These are phyloP conservation scores for Claviceps citrina DNA, from an alignment of 2,329 filamentous ascomycete genomes.

Conservation along the genomic window DNA sequence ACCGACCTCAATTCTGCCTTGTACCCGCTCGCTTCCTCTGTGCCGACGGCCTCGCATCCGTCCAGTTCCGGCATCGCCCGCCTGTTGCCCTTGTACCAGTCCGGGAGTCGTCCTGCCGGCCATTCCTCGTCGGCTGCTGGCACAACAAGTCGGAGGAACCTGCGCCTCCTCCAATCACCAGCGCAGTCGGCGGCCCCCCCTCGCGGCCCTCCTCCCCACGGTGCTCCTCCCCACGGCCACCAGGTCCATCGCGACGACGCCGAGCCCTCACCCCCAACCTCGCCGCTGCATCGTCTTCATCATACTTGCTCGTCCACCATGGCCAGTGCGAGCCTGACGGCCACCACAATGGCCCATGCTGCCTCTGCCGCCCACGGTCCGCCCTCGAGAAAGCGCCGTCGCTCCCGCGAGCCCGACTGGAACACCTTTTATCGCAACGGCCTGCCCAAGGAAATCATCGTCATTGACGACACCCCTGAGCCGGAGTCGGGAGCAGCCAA, in stretches of 20 bases:
- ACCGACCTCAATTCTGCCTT: slow-evolving; percentile 14
- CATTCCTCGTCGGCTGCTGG: slow-evolving; percentile 22
- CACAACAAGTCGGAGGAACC: slow-evolving; percentile 11
- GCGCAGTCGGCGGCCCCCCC: slow-evolving; percentile 17
- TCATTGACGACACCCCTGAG: slow-evolving; percentile 62
- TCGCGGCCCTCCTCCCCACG: too few relatives aligned
- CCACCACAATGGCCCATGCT: slow-evolving; percentile 3
- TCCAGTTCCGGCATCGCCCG: slow-evolving; percentile 14
- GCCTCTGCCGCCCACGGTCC: slow-evolving; percentile 17
- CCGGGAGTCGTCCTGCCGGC: slow-evolving; percentile 12
- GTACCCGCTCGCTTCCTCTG: slow-evolving; percentile 8
- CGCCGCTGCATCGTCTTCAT: slow-evolving; percentile 5
- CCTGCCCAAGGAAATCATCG: slow-evolving; percentile 69
- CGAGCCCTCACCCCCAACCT: slow-evolving; percentile 12
- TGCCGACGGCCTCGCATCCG: slow-evolving; percentile 13
- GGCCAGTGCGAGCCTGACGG: slow-evolving; percentile 5
- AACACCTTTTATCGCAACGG: slow-evolving; percentile 70
- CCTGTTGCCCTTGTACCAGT: slow-evolving; percentile 15
- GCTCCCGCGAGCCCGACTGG: slow-evolving; percentile 59
- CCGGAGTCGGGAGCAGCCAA: slow-evolving; percentile 33
- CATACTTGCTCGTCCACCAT: slow-evolving; percentile 12
- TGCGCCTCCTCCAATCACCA: slow-evolving; percentile 16
- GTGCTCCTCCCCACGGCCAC: slow-evolving; percentile 15
- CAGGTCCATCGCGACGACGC: slow-evolving; percentile 8
- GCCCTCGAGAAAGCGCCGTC: slow-evolving; percentile 34